phyloP scores from a whole-genome alignment of 805 yeast species.

The Cephaloascus fragrans region DNA sequence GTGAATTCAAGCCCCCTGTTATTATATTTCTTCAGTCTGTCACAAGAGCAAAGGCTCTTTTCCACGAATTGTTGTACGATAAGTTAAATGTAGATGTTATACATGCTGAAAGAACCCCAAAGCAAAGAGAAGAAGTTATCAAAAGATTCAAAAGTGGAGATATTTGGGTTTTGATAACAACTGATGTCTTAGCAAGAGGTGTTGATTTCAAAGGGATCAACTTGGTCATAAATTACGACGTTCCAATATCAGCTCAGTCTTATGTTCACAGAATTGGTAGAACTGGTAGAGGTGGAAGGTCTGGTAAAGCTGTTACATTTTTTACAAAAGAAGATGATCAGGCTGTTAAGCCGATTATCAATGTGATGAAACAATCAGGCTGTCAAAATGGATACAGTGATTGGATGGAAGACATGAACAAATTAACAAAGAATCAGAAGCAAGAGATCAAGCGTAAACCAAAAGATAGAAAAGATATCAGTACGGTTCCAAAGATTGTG shows the following conservation, averaged over 20 bases:
- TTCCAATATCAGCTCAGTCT: conserved; percentile 87
- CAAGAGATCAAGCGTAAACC: conserved; percentile 46
- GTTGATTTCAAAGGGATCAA: conserved; percentile 95
- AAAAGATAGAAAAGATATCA: conserved; percentile 61
- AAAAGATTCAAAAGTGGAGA: conserved; percentile 84
- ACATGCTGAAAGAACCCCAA: conserved; percentile 87
- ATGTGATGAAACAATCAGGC: conserved; percentile 94
- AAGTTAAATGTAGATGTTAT: conserved; percentile 89
- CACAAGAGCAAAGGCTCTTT: conserved; percentile 88
- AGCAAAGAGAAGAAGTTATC: conserved; percentile 78
- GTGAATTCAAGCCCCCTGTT: conserved; percentile 88
- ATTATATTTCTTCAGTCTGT: conserved; percentile 88
- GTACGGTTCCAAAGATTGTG: conserved; percentile 71
- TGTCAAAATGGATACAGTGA: conserved; percentile 48
- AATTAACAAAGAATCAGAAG: conserved; percentile 56
- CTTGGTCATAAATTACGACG: conserved; percentile 91
- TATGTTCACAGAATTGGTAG: conserved; percentile 98
- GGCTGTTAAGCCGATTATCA: conserved; percentile 73
- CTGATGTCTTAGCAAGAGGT: conserved; percentile 95
- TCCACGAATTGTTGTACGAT: conserved; percentile 88
- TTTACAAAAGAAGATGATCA: conserved; percentile 83
- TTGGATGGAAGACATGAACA: conserved; percentile 75
- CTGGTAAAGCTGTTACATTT: conserved; percentile 83
- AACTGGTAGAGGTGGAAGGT: conserved; percentile 91
- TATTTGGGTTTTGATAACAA: conserved; percentile 91